Conservation (phyloP, 768 basidiomycete genomes). For the Phanerochaete carnosa region DNA sequence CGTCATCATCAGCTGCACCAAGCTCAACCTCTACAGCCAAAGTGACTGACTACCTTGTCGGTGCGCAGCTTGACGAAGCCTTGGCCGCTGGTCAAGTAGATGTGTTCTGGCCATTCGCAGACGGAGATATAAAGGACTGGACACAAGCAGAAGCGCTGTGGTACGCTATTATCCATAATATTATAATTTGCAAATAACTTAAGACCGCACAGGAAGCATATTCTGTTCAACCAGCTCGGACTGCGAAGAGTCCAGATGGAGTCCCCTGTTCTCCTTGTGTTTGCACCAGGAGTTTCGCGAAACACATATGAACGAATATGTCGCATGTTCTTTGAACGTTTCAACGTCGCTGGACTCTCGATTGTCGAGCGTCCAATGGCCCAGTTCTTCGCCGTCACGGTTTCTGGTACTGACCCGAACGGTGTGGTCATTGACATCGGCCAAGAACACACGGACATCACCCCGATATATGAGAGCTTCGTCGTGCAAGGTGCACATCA, state of each 20-base stretch:
- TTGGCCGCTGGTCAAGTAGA: conserved; percentile 65
- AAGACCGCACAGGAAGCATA: conserved; percentile 64
- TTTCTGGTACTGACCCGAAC: conserved; percentile 46
- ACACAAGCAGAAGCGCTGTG: conserved; percentile 86
- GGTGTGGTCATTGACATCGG: conserved; percentile 85
- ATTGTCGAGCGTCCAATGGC: conserved; percentile 82
- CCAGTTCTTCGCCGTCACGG: conserved; percentile 68
- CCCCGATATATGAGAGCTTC: conserved; percentile 73
- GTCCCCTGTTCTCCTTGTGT: conserved; percentile 76
- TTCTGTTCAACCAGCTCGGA: conserved; percentile 71
- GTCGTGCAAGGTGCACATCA: conserved; percentile 52
- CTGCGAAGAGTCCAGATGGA: conserved; percentile 84
- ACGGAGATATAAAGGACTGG: conserved; percentile 74
- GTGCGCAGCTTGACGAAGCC: conserved; percentile 76
- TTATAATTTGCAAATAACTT: not conserved
- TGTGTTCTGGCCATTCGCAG: conserved; percentile 80
- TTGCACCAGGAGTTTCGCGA: conserved; percentile 63
- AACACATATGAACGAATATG: conserved; percentile 68
- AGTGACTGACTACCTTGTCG: conserved; percentile 81
- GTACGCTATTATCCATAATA: conserved; percentile 38
- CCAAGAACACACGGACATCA: conserved; percentile 70
- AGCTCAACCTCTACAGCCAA: conserved; percentile 28
- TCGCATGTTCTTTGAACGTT: conserved; percentile 88
- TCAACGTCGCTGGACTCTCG: conserved; percentile 82
- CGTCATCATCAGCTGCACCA: conserved; percentile 19